A percentile compares a stretch with the other conserved stretches of the same genome.
These are phyloP conservation scores for Asterella californica DNA, from an alignment of 225 moss, liverwort and hornwort genomes.

Conservation along the genomic window DNA sequence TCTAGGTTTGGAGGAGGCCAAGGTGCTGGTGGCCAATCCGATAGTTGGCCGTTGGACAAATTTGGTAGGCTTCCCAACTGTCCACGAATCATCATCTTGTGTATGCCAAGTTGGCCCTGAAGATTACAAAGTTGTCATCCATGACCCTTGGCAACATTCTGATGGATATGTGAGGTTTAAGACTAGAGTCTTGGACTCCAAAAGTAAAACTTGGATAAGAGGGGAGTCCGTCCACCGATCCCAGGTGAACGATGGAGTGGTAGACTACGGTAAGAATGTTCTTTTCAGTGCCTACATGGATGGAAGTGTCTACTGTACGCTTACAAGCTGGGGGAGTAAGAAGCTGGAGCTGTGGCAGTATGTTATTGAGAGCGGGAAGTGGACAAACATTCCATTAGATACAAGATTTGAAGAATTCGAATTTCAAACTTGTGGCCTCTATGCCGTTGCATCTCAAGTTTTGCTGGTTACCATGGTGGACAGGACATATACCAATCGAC, in stretches of 20 bases:
- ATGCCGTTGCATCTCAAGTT: constrained; percentile 12
- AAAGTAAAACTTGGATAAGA: constrained; percentile 11
- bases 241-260: constrained; percentile 3
- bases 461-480: constrained; percentile 13
- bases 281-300: constrained; percentile 15
- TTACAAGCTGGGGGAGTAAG: constrained; percentile 15
- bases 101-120: constrained; percentile 5
- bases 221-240: constrained; percentile 5
- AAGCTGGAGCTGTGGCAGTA: constrained; percentile 17
- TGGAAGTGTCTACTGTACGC: constrained; percentile 13
- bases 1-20: constrained; percentile 18
- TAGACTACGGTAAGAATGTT: constrained; percentile 14
- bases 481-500: constrained; percentile 11
- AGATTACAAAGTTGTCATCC: constrained; percentile 9
- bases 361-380: not conserved
- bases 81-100: constrained; percentile 12
- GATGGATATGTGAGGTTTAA: constrained; percentile 14
- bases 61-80: constrained; percentile 1
- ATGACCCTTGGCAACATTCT: constrained; percentile 16
- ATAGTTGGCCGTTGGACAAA: constrained; percentile 12
- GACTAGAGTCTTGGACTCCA: constrained; percentile 16
- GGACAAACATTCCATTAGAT: constrained; percentile 16
- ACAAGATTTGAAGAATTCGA: constrained; percentile 11
- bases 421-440: constrained; percentile 18
- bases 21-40: constrained; percentile 11